Conservation (phyloP, 73 alveolate species). For the Paramecium octaurelia region DNA sequence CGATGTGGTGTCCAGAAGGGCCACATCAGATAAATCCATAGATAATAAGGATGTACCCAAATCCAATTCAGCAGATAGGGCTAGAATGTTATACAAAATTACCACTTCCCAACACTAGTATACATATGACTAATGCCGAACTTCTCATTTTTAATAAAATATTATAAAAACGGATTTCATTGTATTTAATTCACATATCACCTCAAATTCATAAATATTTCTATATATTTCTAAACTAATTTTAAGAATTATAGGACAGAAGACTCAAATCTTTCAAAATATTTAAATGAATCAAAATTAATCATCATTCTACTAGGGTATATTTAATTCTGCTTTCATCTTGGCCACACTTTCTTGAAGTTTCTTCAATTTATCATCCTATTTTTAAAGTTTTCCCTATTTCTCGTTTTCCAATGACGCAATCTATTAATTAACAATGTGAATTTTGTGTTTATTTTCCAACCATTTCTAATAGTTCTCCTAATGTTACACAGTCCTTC, state of each 20-base stretch:
- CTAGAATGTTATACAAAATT: not conserved
- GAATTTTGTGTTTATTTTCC: not conserved
- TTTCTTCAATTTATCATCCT: not conserved
- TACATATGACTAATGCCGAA: not conserved
- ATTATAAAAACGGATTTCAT: conserved; percentile 29
- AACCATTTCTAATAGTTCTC: not conserved
- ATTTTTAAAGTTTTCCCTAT: not conserved
- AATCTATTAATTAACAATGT: not conserved
- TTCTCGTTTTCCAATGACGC: not conserved
- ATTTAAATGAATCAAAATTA: not conserved
- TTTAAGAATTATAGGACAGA: not conserved
- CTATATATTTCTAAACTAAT: not conserved
- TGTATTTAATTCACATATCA: not conserved
- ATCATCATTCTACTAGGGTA: not conserved
- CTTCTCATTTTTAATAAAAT: not conserved
- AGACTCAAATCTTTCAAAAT: not conserved
- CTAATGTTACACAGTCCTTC: not conserved
- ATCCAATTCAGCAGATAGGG: not conserved
- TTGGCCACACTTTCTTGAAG: not conserved
- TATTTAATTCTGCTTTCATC: not conserved
- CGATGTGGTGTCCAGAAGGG: conserved; percentile 27
- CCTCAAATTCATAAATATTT: not conserved
- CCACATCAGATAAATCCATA: not conserved
- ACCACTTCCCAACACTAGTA: conserved; percentile 26
- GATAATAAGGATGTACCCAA: conserved; percentile 23